Conservation (phyloP, 305 asterid species). For the Salvia sclarea region DNA sequence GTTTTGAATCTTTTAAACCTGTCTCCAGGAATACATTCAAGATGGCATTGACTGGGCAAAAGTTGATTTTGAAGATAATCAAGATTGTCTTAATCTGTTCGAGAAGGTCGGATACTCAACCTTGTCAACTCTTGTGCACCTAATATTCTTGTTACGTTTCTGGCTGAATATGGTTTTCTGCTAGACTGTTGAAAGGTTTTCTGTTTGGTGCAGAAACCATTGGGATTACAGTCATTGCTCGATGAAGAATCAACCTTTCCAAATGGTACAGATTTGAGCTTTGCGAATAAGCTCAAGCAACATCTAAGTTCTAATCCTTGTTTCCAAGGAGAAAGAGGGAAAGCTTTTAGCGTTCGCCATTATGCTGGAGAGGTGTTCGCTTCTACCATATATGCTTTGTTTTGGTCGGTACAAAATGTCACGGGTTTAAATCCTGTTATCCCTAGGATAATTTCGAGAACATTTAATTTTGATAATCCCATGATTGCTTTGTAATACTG, state of each 20-base stretch:
- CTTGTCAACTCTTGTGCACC: conserved; percentile 1
- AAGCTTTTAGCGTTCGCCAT: conserved; percentile 85
- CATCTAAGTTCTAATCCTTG: conserved; percentile 79
- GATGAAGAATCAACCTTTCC: conserved; percentile 99
- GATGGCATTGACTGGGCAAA: conserved; percentile 97
- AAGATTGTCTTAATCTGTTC: conserved; percentile 88
- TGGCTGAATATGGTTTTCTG: conserved; percentile 23
- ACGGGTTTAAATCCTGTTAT: neutral
- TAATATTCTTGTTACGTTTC: conserved; percentile 1
- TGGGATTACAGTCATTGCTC: conserved; percentile 85
- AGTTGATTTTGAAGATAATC: conserved; percentile 96
- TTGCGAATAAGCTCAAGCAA: conserved; percentile 94
- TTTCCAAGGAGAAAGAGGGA: conserved; percentile 85
- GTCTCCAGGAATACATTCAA: conserved; percentile 84
- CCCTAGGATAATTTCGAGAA: neutral
- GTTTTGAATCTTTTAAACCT: conserved; percentile 17
- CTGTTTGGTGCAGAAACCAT: conserved; percentile 72
- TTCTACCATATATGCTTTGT: conserved; percentile 21
- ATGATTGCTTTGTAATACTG: neutral
- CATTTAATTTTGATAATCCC: neutral
- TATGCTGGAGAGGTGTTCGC: conserved; percentile 94
- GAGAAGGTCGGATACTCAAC: conserved; percentile 67
- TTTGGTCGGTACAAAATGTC: neutral
- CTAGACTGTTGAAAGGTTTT: conserved; percentile 9
- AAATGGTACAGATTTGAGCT: conserved; percentile 94